Base-by-base conservation (phyloP, 2,329 filamentous ascomycete genomes). In the Plenodomus lindquistii region DNA sequence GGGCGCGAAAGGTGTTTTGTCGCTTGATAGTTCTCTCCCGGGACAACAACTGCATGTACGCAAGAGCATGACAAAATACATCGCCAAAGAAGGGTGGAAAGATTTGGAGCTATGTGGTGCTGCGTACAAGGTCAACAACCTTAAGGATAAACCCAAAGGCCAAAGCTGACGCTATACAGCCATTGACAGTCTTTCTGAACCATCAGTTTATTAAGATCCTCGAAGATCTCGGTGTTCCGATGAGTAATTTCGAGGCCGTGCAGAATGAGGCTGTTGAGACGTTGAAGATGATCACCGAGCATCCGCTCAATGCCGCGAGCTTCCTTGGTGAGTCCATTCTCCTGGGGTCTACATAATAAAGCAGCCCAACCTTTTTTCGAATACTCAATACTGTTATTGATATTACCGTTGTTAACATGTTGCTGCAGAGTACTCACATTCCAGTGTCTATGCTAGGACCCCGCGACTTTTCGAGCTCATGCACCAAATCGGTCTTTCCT, bases 121-220 rank as follows among this genome's bases (percentile, higher is more conserved):
- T 36, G 85, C 84, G 0, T 84, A 83, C 31, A 83, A 79, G 16
- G 35, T 37, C 18, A 37, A 16, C 15, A 9, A 37, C 8, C 8
- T 18, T 9, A 19, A 9, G 27, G 10, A 18, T 37, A 16, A 8
- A 18, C 18, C 7, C 4, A 18, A 18, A 4, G 11, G 27, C 27
- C 6, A 15, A 11, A 31, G 27, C 35, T 37, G 13, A 37, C 35
- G 7, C 18, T 18, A 18, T 9, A 18, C 8, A 37, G 42, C 85
- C 88, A 0, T 78, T 93, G 6, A 82, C 82, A 0, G 77, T 92
- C 57, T 82, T 85, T 16, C 79, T 95, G 1, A 95, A 95, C 62
- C 84, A 87, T 1, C 89, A 89, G 56, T 78, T 92, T 52, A 91
- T 95, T 73, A 95, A 95, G 66, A 91, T 95, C 4, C 70, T 96